Percentiles rank a stretch among this genome's conserved stretches.
These are phyloP conservation scores for Boletus rex-veris DNA, from an alignment of 768 basidiomycete species.

Conservation along the genomic window DNA sequence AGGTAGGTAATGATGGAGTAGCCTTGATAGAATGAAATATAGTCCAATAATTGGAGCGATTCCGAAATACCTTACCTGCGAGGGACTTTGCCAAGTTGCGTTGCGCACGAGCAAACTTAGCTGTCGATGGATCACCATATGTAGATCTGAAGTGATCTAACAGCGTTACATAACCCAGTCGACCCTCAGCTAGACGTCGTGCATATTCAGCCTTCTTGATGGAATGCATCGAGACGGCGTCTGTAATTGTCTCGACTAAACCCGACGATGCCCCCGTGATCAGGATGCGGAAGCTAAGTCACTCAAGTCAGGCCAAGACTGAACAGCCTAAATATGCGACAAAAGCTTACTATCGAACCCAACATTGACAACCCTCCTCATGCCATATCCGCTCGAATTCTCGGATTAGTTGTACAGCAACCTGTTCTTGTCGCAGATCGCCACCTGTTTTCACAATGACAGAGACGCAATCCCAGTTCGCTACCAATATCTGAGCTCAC, in stretches of 20 bases:
- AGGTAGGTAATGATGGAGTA: slow-evolving; percentile 97
- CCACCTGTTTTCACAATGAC: slow-evolving; percentile 99
- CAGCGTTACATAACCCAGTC: slow-evolving; percentile 82
- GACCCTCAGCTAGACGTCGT: slow-evolving; percentile 73
- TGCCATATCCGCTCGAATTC: slow-evolving; percentile 94
- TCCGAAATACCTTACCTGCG: slow-evolving; percentile 48
- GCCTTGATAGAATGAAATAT: slow-evolving; percentile 40
- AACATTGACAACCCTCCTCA: slow-evolving; percentile 88
- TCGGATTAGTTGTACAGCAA: slow-evolving; percentile 91
- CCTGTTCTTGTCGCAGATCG: slow-evolving; percentile 94
- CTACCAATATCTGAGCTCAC: slow-evolving; percentile 34
- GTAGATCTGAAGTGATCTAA: slow-evolving; percentile 90
- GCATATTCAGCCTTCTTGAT: slow-evolving; percentile 99
- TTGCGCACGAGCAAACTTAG: slow-evolving; percentile 87
- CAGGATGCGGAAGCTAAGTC: slow-evolving; percentile 83
- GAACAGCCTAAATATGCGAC: background rate
- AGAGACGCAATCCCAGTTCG: slow-evolving; percentile 86
- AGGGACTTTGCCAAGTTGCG: slow-evolving; percentile 91
- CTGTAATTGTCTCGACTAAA: slow-evolving; percentile 96
- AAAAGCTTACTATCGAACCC: slow-evolving; percentile 80
- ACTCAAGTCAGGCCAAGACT: background rate
- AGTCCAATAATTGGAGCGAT: background rate
- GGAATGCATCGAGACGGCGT: slow-evolving; percentile 97
- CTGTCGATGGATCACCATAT: slow-evolving; percentile 84
- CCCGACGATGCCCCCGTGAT: slow-evolving; percentile 93